Evolutionary conservation across 106 monocot genomes (phyloP), one percentile per base, ranked within the genome.

Genomic region (Dendrobium nobile): DNA sequence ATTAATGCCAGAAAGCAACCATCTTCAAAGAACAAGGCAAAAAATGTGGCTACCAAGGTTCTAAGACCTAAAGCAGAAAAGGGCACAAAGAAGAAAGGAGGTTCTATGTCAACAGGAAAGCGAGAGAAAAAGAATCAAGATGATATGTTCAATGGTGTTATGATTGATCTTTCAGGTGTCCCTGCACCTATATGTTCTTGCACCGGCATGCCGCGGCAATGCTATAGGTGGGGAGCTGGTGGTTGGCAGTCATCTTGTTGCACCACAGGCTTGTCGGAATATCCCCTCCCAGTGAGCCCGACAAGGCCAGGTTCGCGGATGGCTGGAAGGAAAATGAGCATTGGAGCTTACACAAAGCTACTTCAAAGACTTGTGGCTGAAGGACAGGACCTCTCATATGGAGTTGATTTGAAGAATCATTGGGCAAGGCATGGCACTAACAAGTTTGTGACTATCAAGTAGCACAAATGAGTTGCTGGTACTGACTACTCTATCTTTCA

Each of bases 211-310:
- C 48, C 89, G 44, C 87, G 82, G 20, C 93, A 91, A 58, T 89
- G 91, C 68, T 91, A 93, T 73, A 87, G 87, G 68, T 93, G 93
- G 93, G 93, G 93, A 47, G 81, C 88, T 44, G 93, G 90, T 9
- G 93, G 93, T 24, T 93, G 93, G 93, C 93, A 93, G 47, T 93
- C 93, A 10, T 88, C 93, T 0, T 93, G 93, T 80, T 93, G 93
- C 58, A 93, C 93, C 24, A 91, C 80, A 56, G 85, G 48, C 22
- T 84, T 93, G 68, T 93, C 93, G 0, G 91, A 91, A 77, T 87
- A 93, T 75, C 93, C 93, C 31, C 93, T 93, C 42, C 93, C 93
- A 18, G 85, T 93, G 90, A 93, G 93, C 44, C 47, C 82, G 26
- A 78, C 82, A 4, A 85, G 93, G 82, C 91, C 91, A 0, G 91